Evolutionary conservation across 345 rosid species (phyloP), one percentile per base, ranked within the genome.

Genomic region (Rhizophora mangle): DNA sequence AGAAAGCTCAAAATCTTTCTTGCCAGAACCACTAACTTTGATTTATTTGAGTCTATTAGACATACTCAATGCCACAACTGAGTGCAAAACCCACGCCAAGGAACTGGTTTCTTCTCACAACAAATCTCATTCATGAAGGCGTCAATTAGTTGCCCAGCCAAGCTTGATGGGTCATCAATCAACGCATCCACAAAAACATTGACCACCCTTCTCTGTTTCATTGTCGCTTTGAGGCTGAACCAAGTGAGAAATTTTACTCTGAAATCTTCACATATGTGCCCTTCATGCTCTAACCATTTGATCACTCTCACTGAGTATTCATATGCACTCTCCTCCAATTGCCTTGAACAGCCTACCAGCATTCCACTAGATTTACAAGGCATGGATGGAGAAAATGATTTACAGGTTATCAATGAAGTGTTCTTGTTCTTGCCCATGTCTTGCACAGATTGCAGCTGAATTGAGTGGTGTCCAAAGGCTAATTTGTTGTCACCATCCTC

Each of bases 141-240:
- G 60, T 87, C 82, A 39, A 72, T 72, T 47, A 85, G 85, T 65
- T 83, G 89, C 58, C 71, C 85, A 1, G 86, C 89, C 72, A 83
- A 70, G 81, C 92, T 79, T 47, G 62, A 63, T 5, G 87, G 88
- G 65, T 87, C 87, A 69, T 82, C 82, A 2, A 76, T 60, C 69
- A 84, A 68, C 60, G 83, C 65, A 72, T 84, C 83, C 63, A 85
- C 81, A 34, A 80, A 87, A 37, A 79, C 82, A 26, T 80, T 83
- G 30, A 85, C 92, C 62, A 85, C 87, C 70, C 76, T 85, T 68
- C 84, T 81, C 65, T 86, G 85, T 39, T 84, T 85, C 71, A 52
- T 24, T 15, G 83, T 84, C 13, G 86, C 90, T 78, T 86, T 86
- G 68, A 80, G 78, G 74, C 89, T 83, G 78, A 87, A 87, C 92